Conservation (phyloP, 2,329 filamentous ascomycete genomes). For the Dactylellina parvicollis region DNA sequence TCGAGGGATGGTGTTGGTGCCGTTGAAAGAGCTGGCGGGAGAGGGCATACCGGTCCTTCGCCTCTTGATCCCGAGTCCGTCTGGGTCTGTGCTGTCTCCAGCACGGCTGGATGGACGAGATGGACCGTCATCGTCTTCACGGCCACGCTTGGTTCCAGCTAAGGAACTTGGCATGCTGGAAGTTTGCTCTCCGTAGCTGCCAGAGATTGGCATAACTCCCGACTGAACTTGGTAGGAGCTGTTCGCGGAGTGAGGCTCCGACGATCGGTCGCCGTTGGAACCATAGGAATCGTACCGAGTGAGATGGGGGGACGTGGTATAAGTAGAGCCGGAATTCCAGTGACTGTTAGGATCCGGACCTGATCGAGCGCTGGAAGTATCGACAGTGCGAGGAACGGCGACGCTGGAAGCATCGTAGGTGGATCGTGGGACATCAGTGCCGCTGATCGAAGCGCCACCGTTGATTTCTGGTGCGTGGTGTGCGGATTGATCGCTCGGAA, state of each 20-base stretch:
- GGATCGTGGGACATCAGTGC: constrained; percentile 51
- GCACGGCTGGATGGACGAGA: constrained; percentile 71
- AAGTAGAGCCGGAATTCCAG: constrained; percentile 42
- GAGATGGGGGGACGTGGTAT: constrained; percentile 71
- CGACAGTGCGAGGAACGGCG: constrained; percentile 49
- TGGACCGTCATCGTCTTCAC: constrained; percentile 73
- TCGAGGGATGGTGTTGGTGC: constrained; percentile 40
- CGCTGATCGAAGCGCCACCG: constrained; percentile 30
- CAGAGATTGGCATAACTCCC: constrained; percentile 51
- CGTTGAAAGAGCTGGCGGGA: constrained; percentile 46
- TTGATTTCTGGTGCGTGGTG: constrained; percentile 70
- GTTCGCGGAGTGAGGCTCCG: constrained; percentile 72
- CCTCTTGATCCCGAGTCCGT: constrained; percentile 50
- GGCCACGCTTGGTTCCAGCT: constrained; percentile 68
- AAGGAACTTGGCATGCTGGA: constrained; percentile 59
- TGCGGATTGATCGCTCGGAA: constrained; percentile 71
- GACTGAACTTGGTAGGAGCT: constrained; percentile 56
- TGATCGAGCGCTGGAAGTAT: constrained; percentile 35
- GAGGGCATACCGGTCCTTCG: constrained; percentile 48
- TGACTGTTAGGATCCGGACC: constrained; percentile 39
- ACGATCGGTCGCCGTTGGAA: constrained; percentile 75
- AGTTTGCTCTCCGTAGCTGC: constrained; percentile 54
- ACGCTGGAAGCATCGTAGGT: constrained; percentile 49
- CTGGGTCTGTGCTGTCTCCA: constrained; percentile 60
- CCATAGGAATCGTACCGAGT: constrained; percentile 79